Base-by-base conservation (phyloP, 495 filamentous ascomycete genomes). In the Neurospora sp. region DNA sequence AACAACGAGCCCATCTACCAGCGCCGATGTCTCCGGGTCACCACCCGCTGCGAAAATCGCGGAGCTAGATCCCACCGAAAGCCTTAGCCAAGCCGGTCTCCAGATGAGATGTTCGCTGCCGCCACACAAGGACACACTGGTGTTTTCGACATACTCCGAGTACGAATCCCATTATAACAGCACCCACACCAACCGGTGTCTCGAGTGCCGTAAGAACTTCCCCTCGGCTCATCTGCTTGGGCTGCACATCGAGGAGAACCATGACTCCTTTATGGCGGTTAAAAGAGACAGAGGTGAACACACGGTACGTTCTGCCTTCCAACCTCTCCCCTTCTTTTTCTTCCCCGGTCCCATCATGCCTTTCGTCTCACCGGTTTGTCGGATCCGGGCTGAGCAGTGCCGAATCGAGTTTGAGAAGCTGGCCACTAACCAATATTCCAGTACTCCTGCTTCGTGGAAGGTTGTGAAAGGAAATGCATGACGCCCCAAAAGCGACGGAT, bases 171-270 rank as follows among this genome's bases (percentile, higher is more conserved):
- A 99, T 79, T 97, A 98, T 79, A 83, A 84, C 27, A 90, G 93
- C 77, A 80, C 86, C 1, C 96, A 99, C 80, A 88, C 88, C 46
- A 94, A 99, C 80, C 89, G 96, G 31, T 99, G 96, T 75, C 81
- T 87, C 5, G 90, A 93, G 74, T 98, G 93, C 79, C 83, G 86
- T 69, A 94, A 88, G 82, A 95, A 93, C 76, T 92, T 94, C 73
- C 91, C 91, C 3, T 91, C 90, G 0, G 83, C 86, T 44, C 84
- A 87, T 77, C 91, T 96, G 70, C 82, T 99, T 71, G 84, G 87
- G 74, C 78, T 99, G 3, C 96, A 99, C 81, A 97, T 98, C 73
- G 89, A 92, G 74, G 96, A 99, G 81, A 93, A 92, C 73, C 96
- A 99, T 83, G 94, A 99, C 83, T 85, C 92, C 2, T 84, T 98